Percentiles rank a stretch among this genome's conserved stretches.
Evolutionary conservation across 768 basidiomycete species (phyloP).

Genomic region (Pleurotus eryngii): DNA sequence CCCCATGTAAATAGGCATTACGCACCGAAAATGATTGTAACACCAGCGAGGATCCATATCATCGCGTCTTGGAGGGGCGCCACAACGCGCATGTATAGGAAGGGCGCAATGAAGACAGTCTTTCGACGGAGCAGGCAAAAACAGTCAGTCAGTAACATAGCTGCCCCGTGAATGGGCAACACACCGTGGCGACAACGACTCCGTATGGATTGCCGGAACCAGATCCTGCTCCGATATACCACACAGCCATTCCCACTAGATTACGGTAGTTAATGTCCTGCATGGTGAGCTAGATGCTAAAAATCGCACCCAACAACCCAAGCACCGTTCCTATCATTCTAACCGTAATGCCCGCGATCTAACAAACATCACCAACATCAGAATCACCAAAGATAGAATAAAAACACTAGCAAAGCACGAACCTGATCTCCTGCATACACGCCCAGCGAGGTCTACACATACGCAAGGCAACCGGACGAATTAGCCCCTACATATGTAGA

Average conservation of each 20-base stretch:
- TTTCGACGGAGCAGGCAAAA: background rate
- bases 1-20: background rate
- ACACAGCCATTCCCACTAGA: background rate
- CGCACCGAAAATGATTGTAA: slow-evolving; percentile 25
- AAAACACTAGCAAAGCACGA: too few species aligned
- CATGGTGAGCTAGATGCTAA: too few species aligned
- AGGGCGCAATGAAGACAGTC: slow-evolving; percentile 43
- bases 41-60: slow-evolving; percentile 29
- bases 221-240: slow-evolving; percentile 31
- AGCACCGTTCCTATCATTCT: too few species aligned
- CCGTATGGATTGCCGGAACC: slow-evolving; percentile 56
- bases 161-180: background rate
- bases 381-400: too few species aligned
- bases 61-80: slow-evolving; percentile 36
- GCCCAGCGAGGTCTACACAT: slow-evolving; percentile 20
- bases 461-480: too few species aligned
- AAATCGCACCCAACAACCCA: too few species aligned
- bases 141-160: too few species aligned
- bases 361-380: too few species aligned
- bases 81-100: slow-evolving; percentile 48
- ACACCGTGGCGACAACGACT: slow-evolving; percentile 36
- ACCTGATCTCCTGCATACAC: too few species aligned
- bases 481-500: background rate
- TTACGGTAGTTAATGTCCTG: background rate
- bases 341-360: too few species aligned